phyloP scores from a whole-genome alignment of 2,329 filamentous ascomycete species.

The Coniochaeta prunicola region DNA sequence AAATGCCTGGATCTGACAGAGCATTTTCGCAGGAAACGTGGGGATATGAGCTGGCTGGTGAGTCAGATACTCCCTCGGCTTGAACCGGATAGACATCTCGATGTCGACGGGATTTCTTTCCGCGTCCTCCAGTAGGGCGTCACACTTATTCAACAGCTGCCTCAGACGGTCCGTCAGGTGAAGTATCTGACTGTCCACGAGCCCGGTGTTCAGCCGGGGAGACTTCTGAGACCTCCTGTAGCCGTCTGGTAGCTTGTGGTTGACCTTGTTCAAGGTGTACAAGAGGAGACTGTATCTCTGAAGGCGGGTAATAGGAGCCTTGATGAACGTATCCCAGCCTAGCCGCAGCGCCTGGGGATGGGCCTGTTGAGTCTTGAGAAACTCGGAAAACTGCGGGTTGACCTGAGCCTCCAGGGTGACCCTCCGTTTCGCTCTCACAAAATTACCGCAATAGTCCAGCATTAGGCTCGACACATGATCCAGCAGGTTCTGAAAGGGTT shows the following conservation, averaged over 20 bases:
- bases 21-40: neutral
- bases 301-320: constrained; percentile 84
- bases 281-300: constrained; percentile 85
- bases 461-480: neutral
- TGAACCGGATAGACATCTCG: neutral
- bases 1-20: neutral
- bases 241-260: constrained; percentile 37
- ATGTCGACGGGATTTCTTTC: neutral
- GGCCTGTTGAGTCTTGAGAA: neutral
- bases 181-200: neutral
- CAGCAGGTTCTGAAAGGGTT: neutral
- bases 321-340: constrained; percentile 90
- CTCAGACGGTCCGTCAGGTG: too few relatives aligned
- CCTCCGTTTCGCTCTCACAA: neutral
- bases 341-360: constrained; percentile 54
- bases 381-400: neutral
- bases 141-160: too few relatives aligned
- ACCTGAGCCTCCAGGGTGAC: neutral
- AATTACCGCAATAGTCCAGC: neutral
- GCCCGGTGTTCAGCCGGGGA: neutral
- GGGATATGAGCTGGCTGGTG: neutral
- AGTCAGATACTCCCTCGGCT: neutral
- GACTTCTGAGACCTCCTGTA: neutral
- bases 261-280: constrained; percentile 72
- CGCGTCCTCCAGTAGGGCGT: neutral